These are phyloP conservation scores for Suhomyces atakaporum DNA, from an alignment of 1,139 yeast genomes.

Conservation along the genomic window DNA sequence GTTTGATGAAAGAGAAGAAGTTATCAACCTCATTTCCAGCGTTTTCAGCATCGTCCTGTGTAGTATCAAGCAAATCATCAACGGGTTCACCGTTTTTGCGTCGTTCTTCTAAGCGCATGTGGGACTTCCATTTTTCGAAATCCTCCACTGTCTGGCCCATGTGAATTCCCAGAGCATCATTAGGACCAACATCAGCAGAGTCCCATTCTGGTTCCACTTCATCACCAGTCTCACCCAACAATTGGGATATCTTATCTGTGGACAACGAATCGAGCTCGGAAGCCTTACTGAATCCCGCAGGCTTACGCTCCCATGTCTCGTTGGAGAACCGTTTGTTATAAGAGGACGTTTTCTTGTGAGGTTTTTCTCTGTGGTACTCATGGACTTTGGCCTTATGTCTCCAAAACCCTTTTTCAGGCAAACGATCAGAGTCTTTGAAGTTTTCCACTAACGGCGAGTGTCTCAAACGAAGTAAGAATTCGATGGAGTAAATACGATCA, in stretches of 20 bases:
- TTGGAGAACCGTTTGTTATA: slow-evolving; percentile 21
- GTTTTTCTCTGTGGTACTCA: slow-evolving; percentile 12
- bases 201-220: slow-evolving; percentile 59
- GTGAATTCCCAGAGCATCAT: slow-evolving; percentile 27
- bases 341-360: slow-evolving; percentile 16
- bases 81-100: slow-evolving; percentile 48
- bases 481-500: slow-evolving; percentile 38
- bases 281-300: slow-evolving; percentile 24
- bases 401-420: slow-evolving; percentile 52
- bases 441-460: slow-evolving; percentile 38
- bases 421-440: slow-evolving; percentile 24
- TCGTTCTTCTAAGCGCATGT: slow-evolving; percentile 59
- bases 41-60: slow-evolving; percentile 16
- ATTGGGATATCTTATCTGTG: slow-evolving; percentile 33
- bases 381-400: slow-evolving; percentile 19
- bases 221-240: slow-evolving; percentile 42
- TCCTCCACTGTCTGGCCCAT: slow-evolving; percentile 67
- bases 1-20: slow-evolving; percentile 51
- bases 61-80: slow-evolving; percentile 2
- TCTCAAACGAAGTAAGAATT: slow-evolving; percentile 36
- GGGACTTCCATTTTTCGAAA: slow-evolving; percentile 69
- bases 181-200: slow-evolving; percentile 27
- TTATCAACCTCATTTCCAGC: slow-evolving; percentile 52
- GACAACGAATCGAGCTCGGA: slow-evolving; percentile 33
- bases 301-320: slow-evolving; percentile 36